These are phyloP conservation scores for Blepharisma japonicum DNA, from an alignment of 73 alveolate genomes.

Conservation along the genomic window DNA sequence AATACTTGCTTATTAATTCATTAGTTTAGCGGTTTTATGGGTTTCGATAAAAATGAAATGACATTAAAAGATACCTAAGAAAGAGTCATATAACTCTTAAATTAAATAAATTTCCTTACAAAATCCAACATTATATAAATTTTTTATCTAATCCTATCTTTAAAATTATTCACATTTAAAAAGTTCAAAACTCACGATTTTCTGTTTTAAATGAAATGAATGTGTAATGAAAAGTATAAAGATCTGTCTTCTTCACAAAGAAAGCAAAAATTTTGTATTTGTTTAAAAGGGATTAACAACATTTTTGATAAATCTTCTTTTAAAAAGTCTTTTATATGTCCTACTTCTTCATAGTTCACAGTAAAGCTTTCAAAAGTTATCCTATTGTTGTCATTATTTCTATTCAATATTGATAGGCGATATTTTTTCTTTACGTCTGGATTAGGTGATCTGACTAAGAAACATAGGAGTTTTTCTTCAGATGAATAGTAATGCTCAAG, in stretches of 20 bases:
- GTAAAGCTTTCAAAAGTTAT: background rate
- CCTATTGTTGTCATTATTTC: background rate
- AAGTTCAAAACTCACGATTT: no score
- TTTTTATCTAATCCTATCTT: no score
- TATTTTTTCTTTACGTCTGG: background rate
- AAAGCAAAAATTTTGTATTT: background rate
- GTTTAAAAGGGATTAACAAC: background rate
- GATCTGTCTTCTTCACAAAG: constrained; percentile 8
- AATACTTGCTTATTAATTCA: no score
- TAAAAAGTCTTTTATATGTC: background rate
- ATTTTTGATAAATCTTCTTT: background rate
- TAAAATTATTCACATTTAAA: no score
- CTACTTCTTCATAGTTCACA: background rate
- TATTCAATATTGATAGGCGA: constrained; percentile 1
- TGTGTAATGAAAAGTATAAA: constrained; percentile 4
- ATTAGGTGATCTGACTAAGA: constrained; percentile 4
- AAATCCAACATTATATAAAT: no score
- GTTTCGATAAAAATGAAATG: no score
- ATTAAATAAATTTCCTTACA: no score
- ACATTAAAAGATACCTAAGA: no score
- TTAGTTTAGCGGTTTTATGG: no score
- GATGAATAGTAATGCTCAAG: constrained; percentile 25
- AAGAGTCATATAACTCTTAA: no score
- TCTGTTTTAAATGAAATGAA: background rate
- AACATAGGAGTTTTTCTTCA: background rate